phyloP scores from a whole-genome alignment of 177 flowering plant species.

The Vitis hybrid region DNA sequence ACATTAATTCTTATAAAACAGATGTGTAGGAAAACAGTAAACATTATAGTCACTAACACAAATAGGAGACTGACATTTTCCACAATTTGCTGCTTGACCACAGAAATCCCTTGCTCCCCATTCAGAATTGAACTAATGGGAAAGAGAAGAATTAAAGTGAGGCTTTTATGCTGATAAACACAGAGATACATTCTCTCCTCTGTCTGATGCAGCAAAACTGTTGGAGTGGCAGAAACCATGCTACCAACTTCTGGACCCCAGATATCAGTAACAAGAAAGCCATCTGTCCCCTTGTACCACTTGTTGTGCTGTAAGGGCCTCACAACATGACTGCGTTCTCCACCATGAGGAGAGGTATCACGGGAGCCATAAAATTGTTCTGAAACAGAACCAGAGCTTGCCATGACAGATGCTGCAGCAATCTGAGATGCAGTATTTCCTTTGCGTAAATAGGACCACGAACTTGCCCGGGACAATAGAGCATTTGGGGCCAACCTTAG shows the following conservation, averaged over 20 bases:
- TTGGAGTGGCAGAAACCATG: slow-evolving; percentile 49
- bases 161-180: slow-evolving; percentile 71
- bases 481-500: slow-evolving; percentile 76
- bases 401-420: slow-evolving; percentile 34
- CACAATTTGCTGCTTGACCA: slow-evolving; percentile 77
- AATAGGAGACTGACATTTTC: slow-evolving; percentile 72
- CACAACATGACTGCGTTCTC: slow-evolving; percentile 38
- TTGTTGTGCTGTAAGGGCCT: slow-evolving; percentile 75
- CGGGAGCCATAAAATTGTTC: slow-evolving; percentile 46
- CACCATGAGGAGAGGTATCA: slow-evolving; percentile 44
- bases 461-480: slow-evolving; percentile 57
- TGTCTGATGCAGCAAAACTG: slow-evolving; percentile 68
- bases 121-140: slow-evolving; percentile 62
- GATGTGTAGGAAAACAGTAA: not conserved
- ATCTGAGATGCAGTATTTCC: slow-evolving; percentile 48
- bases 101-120: slow-evolving; percentile 75
- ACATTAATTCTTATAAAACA: not conserved
- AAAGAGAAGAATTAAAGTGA: slow-evolving; percentile 76
- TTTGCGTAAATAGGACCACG: slow-evolving; percentile 88
- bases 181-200: slow-evolving; percentile 84
- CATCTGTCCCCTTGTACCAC: slow-evolving; percentile 94
- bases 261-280: slow-evolving; percentile 75
- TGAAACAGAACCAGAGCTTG: slow-evolving; percentile 33
- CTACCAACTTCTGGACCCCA: slow-evolving; percentile 65
- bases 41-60: not conserved